phyloP scores from a whole-genome alignment of 2,329 filamentous ascomycete species.

The Magnaporthiopsis rhizophila region DNA sequence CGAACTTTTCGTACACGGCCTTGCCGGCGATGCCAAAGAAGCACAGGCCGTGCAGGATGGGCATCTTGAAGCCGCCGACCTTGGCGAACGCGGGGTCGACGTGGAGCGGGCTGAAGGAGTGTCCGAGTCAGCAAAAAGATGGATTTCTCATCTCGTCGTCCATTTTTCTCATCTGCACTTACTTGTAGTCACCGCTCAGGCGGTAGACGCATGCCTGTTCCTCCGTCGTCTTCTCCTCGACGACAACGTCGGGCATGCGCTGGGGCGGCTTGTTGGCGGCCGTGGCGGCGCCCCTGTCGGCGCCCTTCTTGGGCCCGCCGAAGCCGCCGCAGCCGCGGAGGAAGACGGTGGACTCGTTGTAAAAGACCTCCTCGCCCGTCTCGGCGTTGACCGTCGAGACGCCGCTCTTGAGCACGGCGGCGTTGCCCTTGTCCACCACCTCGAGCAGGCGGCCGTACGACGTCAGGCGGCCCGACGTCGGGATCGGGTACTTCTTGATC shows the following conservation, averaged over 20 bases:
- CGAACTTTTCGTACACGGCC: slow-evolving; percentile 78
- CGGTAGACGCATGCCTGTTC: slow-evolving; percentile 93
- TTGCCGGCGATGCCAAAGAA: slow-evolving; percentile 88
- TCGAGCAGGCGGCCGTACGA: slow-evolving; percentile 78
- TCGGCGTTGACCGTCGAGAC: slow-evolving; percentile 77
- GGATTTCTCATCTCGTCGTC: not conserved
- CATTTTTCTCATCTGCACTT: slow-evolving; percentile 16
- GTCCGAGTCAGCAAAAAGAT: not conserved
- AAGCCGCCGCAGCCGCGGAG: slow-evolving; percentile 88
- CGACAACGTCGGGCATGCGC: slow-evolving; percentile 68
- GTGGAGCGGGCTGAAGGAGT: slow-evolving; percentile 63
- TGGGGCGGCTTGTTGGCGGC: slow-evolving; percentile 67
- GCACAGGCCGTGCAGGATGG: slow-evolving; percentile 95
- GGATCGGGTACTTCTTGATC: slow-evolving; percentile 84
- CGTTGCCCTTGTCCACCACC: slow-evolving; percentile 91
- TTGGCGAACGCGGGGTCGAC: slow-evolving; percentile 92
- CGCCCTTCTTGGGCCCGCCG: slow-evolving; percentile 69
- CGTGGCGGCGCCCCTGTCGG: slow-evolving; percentile 72
- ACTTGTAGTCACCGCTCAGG: slow-evolving; percentile 87
- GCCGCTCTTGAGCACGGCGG: slow-evolving; percentile 73
- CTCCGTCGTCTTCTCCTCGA: slow-evolving; percentile 78
- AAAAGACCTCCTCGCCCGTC: slow-evolving; percentile 86
- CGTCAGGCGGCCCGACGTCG: slow-evolving; percentile 69
- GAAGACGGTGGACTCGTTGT: slow-evolving; percentile 93
- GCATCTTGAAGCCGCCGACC: slow-evolving; percentile 87